Evolutionary conservation across 2,329 filamentous ascomycete species (phyloP), one percentile per base, ranked within the genome.

Genomic region (Neocucurbitaria cava): DNA sequence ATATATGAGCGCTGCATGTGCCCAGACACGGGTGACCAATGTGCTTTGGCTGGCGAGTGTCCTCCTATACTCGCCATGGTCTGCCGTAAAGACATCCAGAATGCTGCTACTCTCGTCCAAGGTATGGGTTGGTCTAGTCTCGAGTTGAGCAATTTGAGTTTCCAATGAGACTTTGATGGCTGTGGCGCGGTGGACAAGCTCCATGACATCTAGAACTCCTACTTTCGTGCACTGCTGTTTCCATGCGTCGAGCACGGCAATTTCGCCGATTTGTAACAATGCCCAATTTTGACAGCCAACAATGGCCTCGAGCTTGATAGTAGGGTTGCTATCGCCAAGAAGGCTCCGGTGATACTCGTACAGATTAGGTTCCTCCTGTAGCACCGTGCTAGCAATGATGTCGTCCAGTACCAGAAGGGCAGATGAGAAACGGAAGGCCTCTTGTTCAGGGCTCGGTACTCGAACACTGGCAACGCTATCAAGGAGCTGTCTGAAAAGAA

Each of bases 261-360:
- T 81, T 18, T 85, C 79, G 11, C 80, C 81, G 39, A 89, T 78
- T n/a, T 80, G 73, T 41, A 83, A 71, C 41, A 88, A 61, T 0
- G 81, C 80, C 83, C 83, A 85, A 67, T 87, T 87, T 40, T 83
- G 75, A 54, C 84, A 78, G 1, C 86, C 85, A 36, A 84, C 71
- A 44, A 85, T 81, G 28, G 82, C 78, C 44, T 82, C 79, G 49
- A 87, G 75, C 46, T 76, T 74, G 35, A 82, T 69, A 1, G 69
- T 71, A 0, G 67, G 49, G 1, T 71, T 69, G 24, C 21, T 21
- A 26, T 30, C 40, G 39, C 46, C 49, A n/a, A 71, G 58, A 17
- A 75, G 54, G 28, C 58, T 44, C 35, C 28, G 26, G 41, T 75
- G 66, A 39, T 68, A 62, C 13, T 63, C 51, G 45, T 60, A 61